Conservation (phyloP, 2,329 filamentous ascomycete species). For the Colletotrichum magnum region DNA sequence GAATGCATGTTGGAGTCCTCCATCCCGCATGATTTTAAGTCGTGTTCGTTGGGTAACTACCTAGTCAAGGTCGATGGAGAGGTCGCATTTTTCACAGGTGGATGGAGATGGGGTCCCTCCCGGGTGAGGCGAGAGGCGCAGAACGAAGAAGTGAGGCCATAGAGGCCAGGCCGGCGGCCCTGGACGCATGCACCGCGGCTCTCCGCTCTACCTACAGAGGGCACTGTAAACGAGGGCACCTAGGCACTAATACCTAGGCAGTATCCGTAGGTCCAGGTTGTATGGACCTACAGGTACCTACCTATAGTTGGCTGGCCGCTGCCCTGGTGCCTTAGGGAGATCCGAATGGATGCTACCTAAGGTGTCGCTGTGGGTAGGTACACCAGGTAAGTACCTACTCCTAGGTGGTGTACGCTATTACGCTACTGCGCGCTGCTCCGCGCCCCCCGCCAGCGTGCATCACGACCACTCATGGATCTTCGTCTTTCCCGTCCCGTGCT, state of each 20-base stretch:
- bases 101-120: slow-evolving; percentile 6
- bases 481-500: slow-evolving; percentile 17
- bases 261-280: neutral
- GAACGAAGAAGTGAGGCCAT: neutral
- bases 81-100: neutral
- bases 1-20: slow-evolving; percentile 37
- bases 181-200: slow-evolving; percentile 35
- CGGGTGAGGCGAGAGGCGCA: slow-evolving; percentile 36
- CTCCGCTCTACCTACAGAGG: no score
- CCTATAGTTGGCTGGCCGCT: slow-evolving; percentile 4
- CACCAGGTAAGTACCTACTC: no score
- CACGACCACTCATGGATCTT: slow-evolving; percentile 16
- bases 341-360: slow-evolving; percentile 31
- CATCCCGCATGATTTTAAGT: slow-evolving; percentile 1
- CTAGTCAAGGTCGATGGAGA: no score
- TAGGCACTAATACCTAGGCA: no score
- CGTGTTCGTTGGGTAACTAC: no score
- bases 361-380: neutral
- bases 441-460: slow-evolving; percentile 32
- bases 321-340: slow-evolving; percentile 24
- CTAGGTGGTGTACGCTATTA: neutral
- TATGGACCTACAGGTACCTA: no score
- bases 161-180: slow-evolving; percentile 26
- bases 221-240: no score
- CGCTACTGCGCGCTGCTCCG: slow-evolving; percentile 8